These are phyloP conservation scores for Oryza australiensis DNA, from an alignment of 176 grass and related monocot genomes.

Conservation along the genomic window DNA sequence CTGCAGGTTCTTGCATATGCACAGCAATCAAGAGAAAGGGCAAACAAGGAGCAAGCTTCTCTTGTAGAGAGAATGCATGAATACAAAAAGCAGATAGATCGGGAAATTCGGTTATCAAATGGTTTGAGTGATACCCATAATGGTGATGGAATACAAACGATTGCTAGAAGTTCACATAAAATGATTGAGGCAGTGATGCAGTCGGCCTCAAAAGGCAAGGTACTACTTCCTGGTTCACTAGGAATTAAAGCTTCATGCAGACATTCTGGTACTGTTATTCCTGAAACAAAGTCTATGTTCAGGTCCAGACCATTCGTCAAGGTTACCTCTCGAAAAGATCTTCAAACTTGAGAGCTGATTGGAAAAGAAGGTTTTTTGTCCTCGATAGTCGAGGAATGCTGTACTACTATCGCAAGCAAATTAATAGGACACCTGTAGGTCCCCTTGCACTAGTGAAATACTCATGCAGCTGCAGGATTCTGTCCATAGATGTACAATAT, in stretches of 20 bases:
- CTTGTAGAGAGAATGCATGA: conserved; percentile 98
- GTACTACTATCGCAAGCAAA: conserved; percentile 97
- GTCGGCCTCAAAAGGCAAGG: conserved; percentile 84
- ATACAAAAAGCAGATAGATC: conserved; percentile 91
- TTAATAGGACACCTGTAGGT: conserved; percentile 83
- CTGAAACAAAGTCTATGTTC: conserved; percentile 25
- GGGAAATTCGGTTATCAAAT: conserved; percentile 73
- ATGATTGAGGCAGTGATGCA: conserved; percentile 89
- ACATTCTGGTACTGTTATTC: conserved; percentile 15
- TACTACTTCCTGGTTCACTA: conserved; percentile 37
- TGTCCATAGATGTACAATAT: conserved; percentile 19
- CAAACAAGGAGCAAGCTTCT: conserved; percentile 82
- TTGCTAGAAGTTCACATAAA: conserved; percentile 87
- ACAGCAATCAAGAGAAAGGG: conserved; percentile 88
- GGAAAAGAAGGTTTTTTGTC: conserved; percentile 99
- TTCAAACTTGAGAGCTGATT: conserved; percentile 92
- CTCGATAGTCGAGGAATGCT: conserved; percentile 98
- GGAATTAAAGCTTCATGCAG: conserved; percentile 18
- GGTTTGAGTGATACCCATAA: conserved; percentile 63
- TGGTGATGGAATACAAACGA: conserved; percentile 74
- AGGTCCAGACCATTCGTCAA: conserved; percentile 98
- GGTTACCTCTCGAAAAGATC: conserved; percentile 97
- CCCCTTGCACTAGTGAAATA: conserved; percentile 25
- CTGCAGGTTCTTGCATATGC: conserved; percentile 88
- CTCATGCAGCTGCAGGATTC: conserved; percentile 17